Base-by-base conservation (phyloP, 495 filamentous ascomycete species). In the Chaetomidium leptoderma region DNA sequence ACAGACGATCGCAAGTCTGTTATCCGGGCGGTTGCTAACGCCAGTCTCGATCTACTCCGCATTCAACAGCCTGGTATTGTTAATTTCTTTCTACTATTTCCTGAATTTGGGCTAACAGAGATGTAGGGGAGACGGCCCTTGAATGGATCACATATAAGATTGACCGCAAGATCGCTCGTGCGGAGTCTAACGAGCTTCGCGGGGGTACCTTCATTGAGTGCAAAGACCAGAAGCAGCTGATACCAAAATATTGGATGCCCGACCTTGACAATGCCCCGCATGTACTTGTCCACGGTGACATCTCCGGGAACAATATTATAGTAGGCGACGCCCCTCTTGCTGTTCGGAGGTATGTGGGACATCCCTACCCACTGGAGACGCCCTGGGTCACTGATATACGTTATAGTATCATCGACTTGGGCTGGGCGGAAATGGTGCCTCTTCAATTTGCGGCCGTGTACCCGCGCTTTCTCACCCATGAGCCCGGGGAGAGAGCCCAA, bases 291-390 rank as follows among this genome's bases (percentile, higher is more conserved):
- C 43, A 46, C 14, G 23, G 43, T 5, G 43, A 46, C 13, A 46
- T 46, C 43, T 46, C 43, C 14, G 43, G 23, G 43, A 29, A 46
- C 43, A 46, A 46, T 29, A 46, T 46, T 9, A 46, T 46, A 46
- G 43, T 46, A 13, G 43, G 26, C 23, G 16, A 29, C 23, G 26
- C 23, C 1, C 43, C 43, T 27, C 43, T 46, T 29, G 23, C 43
- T 46, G 23, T 46, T 29, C 43, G 29, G 43, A 46, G 43, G 43
- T 46, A 46, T 29, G 23, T 29, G 5, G 26, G 43, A 46, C 6
- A 29, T 16, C 26, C 26, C 7, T 46, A 46, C 43, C 43, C 7
- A 11, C 43, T 8, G 13, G 26, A 46, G 23, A 29, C 43, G 23
- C 43, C 14, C 23, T 43, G 14, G 43, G 19, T 43, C 39, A 43